Base-by-base conservation (phyloP, 306 rosid genomes). In the Sophora flavescens region DNA sequence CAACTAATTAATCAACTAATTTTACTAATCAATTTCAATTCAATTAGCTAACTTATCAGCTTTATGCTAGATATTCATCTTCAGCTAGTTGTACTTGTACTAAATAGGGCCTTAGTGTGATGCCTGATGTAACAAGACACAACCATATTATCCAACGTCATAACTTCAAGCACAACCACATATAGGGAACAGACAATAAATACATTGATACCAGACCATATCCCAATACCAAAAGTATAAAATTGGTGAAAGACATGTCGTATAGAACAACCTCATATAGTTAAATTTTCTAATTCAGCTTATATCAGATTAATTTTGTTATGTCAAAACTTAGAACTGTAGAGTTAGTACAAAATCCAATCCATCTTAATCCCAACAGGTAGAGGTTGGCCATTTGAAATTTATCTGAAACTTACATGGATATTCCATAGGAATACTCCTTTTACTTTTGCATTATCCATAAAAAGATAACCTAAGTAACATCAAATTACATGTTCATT, bases 281-380 rank as follows among this genome's bases (percentile, higher is more conserved):
- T 30, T 6, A 8, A 35, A 35, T 28, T 15, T 33, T 52, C 32
- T 9, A 51, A 32, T 33, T 70, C 16, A 35, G 48, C 48, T 51
- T 52, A 35, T 44, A 67, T 67, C 59, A 30, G 50, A 15, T 51
- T 51, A 68, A 48, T 30, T 50, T 70, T 15, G 8, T n/a, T 53
- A 48, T 32, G 35, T 11, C 3, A 69, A 53, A 6, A 48, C 50
- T 54, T 36, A 36, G 33, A 66, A 68, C 13, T 32, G 33, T 47
- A 8, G 9, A 9, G n/a, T 22, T 18, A 44, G 74, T 11, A 38
- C 52, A 36, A 54, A 70, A 53, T 38, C 17, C 64, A 36, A 53
- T 38, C 11, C 9, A 44, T 3, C 17, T 48, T 5, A 48, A 0
- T 12, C 6, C 53, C 15, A 48, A 48, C 16, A 48, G 53, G 2